Percentiles rank a stretch among this genome's conserved stretches.
Conservation (phyloP, 345 rosid genomes). For the Arabis alpina region DNA sequence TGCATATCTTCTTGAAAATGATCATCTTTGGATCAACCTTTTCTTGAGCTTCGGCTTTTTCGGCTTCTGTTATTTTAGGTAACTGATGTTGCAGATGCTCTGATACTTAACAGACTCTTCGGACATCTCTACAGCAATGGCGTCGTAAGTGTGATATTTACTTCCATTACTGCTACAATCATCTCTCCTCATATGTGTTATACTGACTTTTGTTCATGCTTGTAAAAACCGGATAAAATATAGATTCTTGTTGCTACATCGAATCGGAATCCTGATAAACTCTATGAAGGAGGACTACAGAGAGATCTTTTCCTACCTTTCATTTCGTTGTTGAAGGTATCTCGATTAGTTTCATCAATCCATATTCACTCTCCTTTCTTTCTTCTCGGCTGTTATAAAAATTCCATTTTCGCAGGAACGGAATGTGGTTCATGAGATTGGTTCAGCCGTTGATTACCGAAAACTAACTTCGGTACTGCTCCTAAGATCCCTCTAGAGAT, state of each 20-base stretch:
- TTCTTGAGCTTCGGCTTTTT: constrained; percentile 29
- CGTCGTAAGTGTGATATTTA: constrained; percentile 60
- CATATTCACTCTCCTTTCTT: background rate
- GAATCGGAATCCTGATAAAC: constrained; percentile 96
- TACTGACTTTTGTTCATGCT: constrained; percentile 15
- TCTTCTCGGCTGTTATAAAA: constrained; percentile 6
- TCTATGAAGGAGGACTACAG: constrained; percentile 96
- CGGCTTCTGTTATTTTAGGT: constrained; percentile 53
- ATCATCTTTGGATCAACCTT: constrained; percentile 14
- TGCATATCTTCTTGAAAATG: constrained; percentile 6
- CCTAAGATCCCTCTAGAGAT: constrained; percentile 1
- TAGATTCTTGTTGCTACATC: constrained; percentile 96
- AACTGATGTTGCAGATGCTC: constrained; percentile 97
- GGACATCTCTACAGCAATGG: constrained; percentile 83
- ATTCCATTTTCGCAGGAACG: constrained; percentile 60
- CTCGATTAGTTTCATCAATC: constrained; percentile 8
- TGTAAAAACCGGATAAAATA: constrained; percentile 37
- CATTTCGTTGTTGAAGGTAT: constrained; percentile 83
- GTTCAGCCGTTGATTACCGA: constrained; percentile 87
- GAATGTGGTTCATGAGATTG: constrained; percentile 81
- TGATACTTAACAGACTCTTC: constrained; percentile 87
- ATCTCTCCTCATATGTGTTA: background rate
- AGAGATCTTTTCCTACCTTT: constrained; percentile 97
- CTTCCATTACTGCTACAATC: background rate
- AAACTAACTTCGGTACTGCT: constrained; percentile 77